Base-by-base conservation (phyloP, 306 rosid species). In the Luffa aegyptiaca region DNA sequence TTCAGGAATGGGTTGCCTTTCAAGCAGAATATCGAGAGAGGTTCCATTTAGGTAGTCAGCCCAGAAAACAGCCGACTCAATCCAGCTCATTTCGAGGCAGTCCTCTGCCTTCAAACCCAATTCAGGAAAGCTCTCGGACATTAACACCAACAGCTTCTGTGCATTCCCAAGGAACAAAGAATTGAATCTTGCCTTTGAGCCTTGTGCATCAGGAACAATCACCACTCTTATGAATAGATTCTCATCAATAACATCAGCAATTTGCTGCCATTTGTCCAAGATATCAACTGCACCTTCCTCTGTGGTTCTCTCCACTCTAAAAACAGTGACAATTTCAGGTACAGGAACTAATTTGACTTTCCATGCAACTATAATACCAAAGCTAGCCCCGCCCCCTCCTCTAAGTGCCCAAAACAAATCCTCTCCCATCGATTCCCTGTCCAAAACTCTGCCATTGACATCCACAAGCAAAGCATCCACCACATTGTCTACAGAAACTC, bases 311-410 rank as follows among this genome's bases (percentile, higher is more conserved):
- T 88, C 89, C 70, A 87, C 86, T 75, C 88, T 87, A 65, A 89
- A 91, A 31, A 88, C 93, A 0, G 93, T 87, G 3, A 88, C 92
- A 64, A 66, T 55, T 80, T 88, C 84, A 3, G 92, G 92, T 55
- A 87, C 86, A 66, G 82, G 74, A 81, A 88, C 92, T 41, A 92
- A 46, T 14, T 81, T 90, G 52, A 90, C 82, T 64, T 90, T 90
- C 91, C 93, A 92, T 3, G 93, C 87, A 85, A 86, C 85, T 16
- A 90, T 53, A 13, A 90, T 87, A 0, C 92, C 97, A 51, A 90
- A 92, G 76, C 97, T 90, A 18, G 91, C 97, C 14, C 91, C 93
- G 41, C 97, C 97, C 6, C 92, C 94, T 8, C 97, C 94, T 83
- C 86, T 87, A 79, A 92, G 86, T 17, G 94, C 94, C 97, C 97